Evolutionary conservation across 306 rosid species (phyloP).

Genomic region (Acacia crassicarpa): DNA sequence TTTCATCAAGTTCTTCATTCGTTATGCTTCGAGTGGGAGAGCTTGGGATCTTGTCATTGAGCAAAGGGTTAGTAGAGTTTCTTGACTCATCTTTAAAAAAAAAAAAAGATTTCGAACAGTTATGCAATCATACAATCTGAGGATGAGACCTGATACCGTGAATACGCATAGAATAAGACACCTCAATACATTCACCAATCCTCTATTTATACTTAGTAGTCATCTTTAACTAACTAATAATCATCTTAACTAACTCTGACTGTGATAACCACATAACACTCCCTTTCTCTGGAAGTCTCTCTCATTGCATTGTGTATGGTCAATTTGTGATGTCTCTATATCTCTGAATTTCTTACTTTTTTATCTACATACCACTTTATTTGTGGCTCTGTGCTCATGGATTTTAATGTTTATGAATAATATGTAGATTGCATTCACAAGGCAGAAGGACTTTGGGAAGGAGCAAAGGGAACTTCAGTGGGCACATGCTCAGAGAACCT

Average conservation of each 20-base stretch:
- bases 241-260: too few relatives aligned
- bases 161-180: too few relatives aligned
- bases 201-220: background rate
- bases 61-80: constrained; percentile 72
- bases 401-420: constrained; percentile 12
- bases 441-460: constrained; percentile 98
- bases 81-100: background rate
- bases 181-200: too few relatives aligned
- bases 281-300: too few relatives aligned
- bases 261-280: too few relatives aligned
- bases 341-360: background rate
- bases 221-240: too few relatives aligned
- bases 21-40: constrained; percentile 87
- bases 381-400: constrained; percentile 10
- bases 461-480: constrained; percentile 98
- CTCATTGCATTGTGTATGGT: background rate
- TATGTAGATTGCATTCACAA: constrained; percentile 91
- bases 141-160: too few relatives aligned
- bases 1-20: constrained; percentile 75
- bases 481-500: constrained; percentile 97
- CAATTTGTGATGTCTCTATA: background rate
- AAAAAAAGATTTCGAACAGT: background rate
- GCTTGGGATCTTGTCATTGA: constrained; percentile 99
- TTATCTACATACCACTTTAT: background rate
- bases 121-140: too few relatives aligned